A percentile compares a stretch with the other conserved stretches of the same genome.
These are phyloP conservation scores for Asterionellopsis glacialis DNA, from an alignment of 108 stramenopile species.

Conservation along the genomic window DNA sequence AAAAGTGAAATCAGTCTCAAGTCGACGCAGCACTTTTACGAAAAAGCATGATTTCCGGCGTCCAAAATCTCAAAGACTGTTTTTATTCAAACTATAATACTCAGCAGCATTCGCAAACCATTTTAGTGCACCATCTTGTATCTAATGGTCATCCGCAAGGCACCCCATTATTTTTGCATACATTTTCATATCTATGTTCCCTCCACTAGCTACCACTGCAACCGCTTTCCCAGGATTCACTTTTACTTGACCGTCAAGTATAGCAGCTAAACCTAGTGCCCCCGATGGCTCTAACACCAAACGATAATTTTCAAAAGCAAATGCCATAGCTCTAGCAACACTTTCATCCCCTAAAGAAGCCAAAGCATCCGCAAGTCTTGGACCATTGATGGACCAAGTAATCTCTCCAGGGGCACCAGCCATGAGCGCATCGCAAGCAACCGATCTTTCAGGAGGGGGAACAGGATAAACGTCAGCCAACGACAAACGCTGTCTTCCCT, in stretches of 20 bases:
- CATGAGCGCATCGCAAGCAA: constrained; percentile 4
- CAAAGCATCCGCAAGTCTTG: background rate
- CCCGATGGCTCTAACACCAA: constrained; percentile 4
- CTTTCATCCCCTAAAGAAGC: constrained; percentile 1
- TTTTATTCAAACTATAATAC: no score
- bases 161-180: constrained; percentile 1
- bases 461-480: background rate
- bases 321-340: background rate
- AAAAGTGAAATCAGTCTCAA: no score
- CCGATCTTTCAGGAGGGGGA: background rate
- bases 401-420: constrained; percentile 6
- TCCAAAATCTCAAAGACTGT: no score
- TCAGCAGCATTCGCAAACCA: no score
- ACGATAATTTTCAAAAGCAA: constrained; percentile 6
- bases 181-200: constrained; percentile 1
- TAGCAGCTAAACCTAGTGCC: constrained; percentile 1
- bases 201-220: constrained; percentile 5
- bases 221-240: background rate
- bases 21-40: no score
- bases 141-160: no score
- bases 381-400: constrained; percentile 4
- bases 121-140: no score
- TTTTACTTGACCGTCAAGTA: constrained; percentile 3
- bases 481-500: background rate
- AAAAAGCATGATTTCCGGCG: no score